Evolutionary conservation across 495 filamentous ascomycete genomes (phyloP), one percentile per base, ranked within the genome.

Genomic region (Xylaria nigripes): DNA sequence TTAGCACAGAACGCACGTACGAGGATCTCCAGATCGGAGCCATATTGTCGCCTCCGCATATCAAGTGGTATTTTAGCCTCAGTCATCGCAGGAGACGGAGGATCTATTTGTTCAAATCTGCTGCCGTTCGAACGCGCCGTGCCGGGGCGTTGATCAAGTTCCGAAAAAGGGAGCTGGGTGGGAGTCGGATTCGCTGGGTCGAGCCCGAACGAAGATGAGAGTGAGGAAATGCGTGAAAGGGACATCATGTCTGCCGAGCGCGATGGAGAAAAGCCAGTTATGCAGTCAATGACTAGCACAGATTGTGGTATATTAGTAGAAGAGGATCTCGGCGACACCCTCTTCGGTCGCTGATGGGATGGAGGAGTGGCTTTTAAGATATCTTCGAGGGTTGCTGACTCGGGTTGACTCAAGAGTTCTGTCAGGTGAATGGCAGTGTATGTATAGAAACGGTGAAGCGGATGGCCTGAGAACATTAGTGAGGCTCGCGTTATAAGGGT

Each of bases 1-100:
- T 85, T 78, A 2, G 85, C 80, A 60, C 86, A 90, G 66, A 86
- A 77, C 2, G 85, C 84, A 25, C 85, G 73, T 7, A 76, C 83
- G 36, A 88, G 74, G 2, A 86, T 78, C 68, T 86, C 84, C 53
- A 79, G 74, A 45, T 80, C 76, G 25, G 72, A 76, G 8, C 78
- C 72, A 58, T 69, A 81, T 64, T 69, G 81, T 59, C 67, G 72
- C 67, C 64, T 74, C 61, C 62, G 75, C 45, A 62, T 80, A 64
- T 66, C 79, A 41, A 61, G 78, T 56, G 67, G 75, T 76, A 67
- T 76, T 60, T 68, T 72, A n/a, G 62, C 64, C 12, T 66, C 69
- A 13, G 69, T 65, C 23, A 63, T 64, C 47, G 68, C 58, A 13
- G 44, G 60, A 16, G 65, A 60, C 19, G 60, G 62, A 13, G 65